Conservation (phyloP, 208 protist genomes). For the Jaenimonas drosophilae region DNA sequence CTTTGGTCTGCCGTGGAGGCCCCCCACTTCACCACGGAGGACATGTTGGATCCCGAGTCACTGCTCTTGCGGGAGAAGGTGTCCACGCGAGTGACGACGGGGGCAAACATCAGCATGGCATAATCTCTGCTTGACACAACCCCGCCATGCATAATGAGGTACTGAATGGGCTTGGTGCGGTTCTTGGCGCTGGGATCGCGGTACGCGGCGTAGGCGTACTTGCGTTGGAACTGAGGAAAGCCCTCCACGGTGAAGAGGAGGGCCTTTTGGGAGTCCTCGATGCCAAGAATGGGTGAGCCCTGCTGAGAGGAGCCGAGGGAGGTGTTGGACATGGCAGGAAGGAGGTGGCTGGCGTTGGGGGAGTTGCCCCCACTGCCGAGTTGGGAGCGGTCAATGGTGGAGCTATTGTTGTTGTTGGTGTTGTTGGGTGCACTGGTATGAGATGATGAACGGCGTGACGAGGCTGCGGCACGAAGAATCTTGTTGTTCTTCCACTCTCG, state of each 20-base stretch:
- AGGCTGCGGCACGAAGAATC: not conserved
- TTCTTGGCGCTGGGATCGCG: conserved; percentile 12
- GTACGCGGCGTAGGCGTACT: conserved; percentile 56
- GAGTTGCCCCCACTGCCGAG: too few species aligned
- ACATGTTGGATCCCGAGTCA: not conserved
- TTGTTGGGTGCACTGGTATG: too few species aligned
- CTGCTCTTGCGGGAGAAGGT: conserved; percentile 1
- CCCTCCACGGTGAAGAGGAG: conserved; percentile 39
- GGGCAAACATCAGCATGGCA: conserved; percentile 67
- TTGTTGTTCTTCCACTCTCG: not conserved
- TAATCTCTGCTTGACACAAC: conserved; percentile 42
- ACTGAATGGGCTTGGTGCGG: conserved; percentile 27
- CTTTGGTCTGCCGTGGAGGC: too few species aligned
- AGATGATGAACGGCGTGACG: too few species aligned
- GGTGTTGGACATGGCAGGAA: too few species aligned
- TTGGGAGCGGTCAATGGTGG: too few species aligned
- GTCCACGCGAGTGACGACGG: conserved; percentile 15
- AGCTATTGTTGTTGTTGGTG: too few species aligned
- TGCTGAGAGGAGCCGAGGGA: too few species aligned
- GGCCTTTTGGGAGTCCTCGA: too few species aligned
- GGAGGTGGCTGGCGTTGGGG: too few species aligned
- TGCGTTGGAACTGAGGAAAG: conserved; percentile 59
- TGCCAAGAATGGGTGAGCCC: too few species aligned
- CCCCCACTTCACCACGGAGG: too few species aligned
- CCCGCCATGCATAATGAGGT: conserved; percentile 77